Base-by-base conservation (phyloP, 768 basidiomycete species). In the Arthromyces matolae region DNA sequence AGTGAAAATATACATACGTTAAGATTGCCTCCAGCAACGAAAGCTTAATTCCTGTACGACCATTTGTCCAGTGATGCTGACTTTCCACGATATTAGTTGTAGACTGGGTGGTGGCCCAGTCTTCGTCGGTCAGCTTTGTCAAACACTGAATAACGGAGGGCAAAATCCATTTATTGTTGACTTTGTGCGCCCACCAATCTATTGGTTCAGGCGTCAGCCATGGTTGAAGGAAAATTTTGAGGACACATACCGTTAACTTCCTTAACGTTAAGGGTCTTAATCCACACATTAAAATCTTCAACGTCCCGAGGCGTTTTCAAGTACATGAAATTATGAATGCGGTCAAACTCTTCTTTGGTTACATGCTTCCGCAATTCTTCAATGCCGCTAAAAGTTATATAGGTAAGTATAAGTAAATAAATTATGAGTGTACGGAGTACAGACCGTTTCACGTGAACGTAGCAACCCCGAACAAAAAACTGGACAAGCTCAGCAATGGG, bases 401-500 rank as follows among this genome's bases (percentile, higher is more conserved):
- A 31, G 29, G 14, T 8, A 8, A 31, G 8, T 31, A 31, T 8
- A 8, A 31, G 14, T 8, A 8, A 8, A 31, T 31, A 31, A 8
- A 8, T 14, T 8, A n/a, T n/a, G n/a, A n/a, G n/a, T n/a, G n/a
- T n/a, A n/a, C n/a, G n/a, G n/a, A n/a, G n/a, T n/a, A 31, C 8
- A 31, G 14, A 31, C 29, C 14, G 29, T n/a, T n/a, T n/a, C n/a
- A n/a, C n/a, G n/a, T n/a, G n/a, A n/a, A n/a, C n/a, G 14, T 14
- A 8, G 29, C 58, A 57, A 6, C 35, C 48, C 14, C 46, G 39
- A 9, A 56, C 40, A 16, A 52, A 57, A 35, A 46, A 56, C 10
- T 36, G 27, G 9, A 55, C 24, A 27, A 53, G 31, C 27, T 59
- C 49, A 24, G 20, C 13, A n/a, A 51, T 50, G 3, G 49, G 38